Evolutionary conservation across 805 yeast species (phyloP).

Genomic region (Ogataea neopini): DNA sequence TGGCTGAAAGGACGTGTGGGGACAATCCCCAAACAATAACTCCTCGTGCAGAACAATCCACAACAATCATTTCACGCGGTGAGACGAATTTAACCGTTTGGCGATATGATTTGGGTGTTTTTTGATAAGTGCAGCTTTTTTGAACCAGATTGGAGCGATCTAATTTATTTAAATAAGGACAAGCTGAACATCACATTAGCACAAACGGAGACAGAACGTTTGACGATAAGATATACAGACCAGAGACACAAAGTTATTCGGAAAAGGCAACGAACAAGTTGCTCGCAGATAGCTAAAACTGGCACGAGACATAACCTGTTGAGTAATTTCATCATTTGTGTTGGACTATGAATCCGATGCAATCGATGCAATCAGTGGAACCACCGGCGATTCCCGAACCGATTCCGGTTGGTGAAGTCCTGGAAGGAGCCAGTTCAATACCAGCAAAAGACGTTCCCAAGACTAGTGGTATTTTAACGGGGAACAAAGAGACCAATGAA

Average conservation of each 20-base stretch:
- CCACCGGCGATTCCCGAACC: slow-evolving; percentile 7
- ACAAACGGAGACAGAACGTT: too few relatives aligned
- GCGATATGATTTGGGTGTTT: slow-evolving; percentile 7
- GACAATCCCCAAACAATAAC: background rate
- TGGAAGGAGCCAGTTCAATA: too few relatives aligned
- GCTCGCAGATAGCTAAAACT: too few relatives aligned
- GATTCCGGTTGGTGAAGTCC: background rate
- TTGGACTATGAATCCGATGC: slow-evolving; percentile 4
- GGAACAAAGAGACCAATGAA: too few relatives aligned
- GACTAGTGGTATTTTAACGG: too few relatives aligned
- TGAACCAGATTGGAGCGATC: background rate
- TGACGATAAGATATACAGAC: too few relatives aligned
- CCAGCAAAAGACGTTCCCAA: background rate
- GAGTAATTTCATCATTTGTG: too few relatives aligned
- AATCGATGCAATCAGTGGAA: slow-evolving; percentile 5
- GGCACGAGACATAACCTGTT: too few relatives aligned
- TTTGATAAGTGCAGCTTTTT: slow-evolving; percentile 8
- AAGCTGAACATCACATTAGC: too few relatives aligned
- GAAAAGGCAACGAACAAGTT: too few relatives aligned
- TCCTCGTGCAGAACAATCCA: background rate
- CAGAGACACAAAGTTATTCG: too few relatives aligned
- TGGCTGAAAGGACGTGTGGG: slow-evolving; percentile 5
- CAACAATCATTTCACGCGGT: slow-evolving; percentile 4
- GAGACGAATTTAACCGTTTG: slow-evolving; percentile 10
- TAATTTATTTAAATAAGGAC: too few relatives aligned